Conservation (phyloP, 805 yeast species). For the Teunomyces aglyptinius region DNA sequence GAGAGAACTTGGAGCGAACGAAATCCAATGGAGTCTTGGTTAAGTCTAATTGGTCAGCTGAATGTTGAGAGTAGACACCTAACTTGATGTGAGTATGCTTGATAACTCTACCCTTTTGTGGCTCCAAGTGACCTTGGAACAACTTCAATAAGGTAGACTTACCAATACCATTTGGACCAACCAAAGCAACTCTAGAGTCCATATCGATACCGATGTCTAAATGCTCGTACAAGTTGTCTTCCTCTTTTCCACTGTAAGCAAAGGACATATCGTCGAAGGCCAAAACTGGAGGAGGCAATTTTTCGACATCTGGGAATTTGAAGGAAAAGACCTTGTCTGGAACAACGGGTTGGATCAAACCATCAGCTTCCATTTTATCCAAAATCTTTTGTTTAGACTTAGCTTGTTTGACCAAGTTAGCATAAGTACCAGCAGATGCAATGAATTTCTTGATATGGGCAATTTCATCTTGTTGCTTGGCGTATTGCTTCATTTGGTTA, state of each 20-base stretch:
- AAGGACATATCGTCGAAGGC: slow-evolving; percentile 95
- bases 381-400: slow-evolving; percentile 98
- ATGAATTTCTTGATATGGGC: slow-evolving; percentile 97
- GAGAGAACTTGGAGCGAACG: slow-evolving; percentile 89
- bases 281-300: slow-evolving; percentile 97
- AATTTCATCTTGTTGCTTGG: slow-evolving; percentile 98
- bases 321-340: slow-evolving; percentile 92
- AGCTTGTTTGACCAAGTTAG: slow-evolving; percentile 97
- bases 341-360: slow-evolving; percentile 87
- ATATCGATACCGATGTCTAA: slow-evolving; percentile 98
- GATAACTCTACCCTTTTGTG: slow-evolving; percentile 93
- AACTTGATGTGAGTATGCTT: slow-evolving; percentile 96
- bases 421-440: slow-evolving; percentile 99
- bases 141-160: slow-evolving; percentile 92
- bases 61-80: slow-evolving; percentile 98
- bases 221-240: slow-evolving; percentile 84
- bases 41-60: slow-evolving; percentile 96
- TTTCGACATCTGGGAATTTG: slow-evolving; percentile 92
- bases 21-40: slow-evolving; percentile 95
- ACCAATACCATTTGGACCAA: slow-evolving; percentile 99
- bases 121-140: slow-evolving; percentile 91
- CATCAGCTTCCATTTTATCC: slow-evolving; percentile 99
- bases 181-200: slow-evolving; percentile 98
- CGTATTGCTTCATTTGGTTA: slow-evolving; percentile 96
- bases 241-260: slow-evolving; percentile 79